Evolutionary conservation across 371 early-diverging fungal genomes (phyloP).

Genomic region (Rhizopus delemar): DNA sequence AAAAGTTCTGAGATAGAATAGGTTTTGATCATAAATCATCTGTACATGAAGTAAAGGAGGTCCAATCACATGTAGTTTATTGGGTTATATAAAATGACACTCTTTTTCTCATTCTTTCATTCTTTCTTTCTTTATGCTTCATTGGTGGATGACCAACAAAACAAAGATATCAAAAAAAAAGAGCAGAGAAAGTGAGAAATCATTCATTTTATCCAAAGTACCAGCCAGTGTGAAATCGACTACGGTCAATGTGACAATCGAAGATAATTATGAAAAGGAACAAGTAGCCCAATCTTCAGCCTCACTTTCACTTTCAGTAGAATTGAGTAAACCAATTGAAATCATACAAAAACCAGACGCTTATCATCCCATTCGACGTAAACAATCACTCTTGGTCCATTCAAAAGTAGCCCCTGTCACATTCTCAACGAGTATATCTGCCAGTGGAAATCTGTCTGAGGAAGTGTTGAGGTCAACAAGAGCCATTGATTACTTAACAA

Average conservation of each 20-base stretch:
- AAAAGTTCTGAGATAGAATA: too few relatives aligned
- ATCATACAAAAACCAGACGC: constrained; percentile 11
- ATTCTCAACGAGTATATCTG: constrained; percentile 30
- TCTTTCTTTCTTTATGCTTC: background rate
- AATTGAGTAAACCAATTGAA: constrained; percentile 15
- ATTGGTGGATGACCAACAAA: constrained; percentile 1
- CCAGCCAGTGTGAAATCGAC: constrained; percentile 25
- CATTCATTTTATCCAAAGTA: constrained; percentile 16
- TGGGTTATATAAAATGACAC: background rate
- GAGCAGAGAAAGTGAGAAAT: constrained; percentile 2
- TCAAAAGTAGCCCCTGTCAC: constrained; percentile 23
- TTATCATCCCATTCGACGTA: constrained; percentile 2
- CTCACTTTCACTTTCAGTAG: constrained; percentile 17
- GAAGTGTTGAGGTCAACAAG: background rate
- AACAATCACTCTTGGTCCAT: constrained; percentile 11
- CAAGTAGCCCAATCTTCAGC: constrained; percentile 2
- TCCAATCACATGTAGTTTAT: background rate
- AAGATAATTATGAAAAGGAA: constrained; percentile 7
- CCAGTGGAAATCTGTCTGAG: constrained; percentile 18
- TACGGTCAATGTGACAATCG: constrained; percentile 25
- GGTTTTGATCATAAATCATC: too few relatives aligned
- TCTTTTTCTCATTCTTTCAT: background rate
- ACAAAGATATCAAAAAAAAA: background rate
- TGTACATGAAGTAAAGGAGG: too few relatives aligned
- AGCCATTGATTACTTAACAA: constrained; percentile 14